Conservation (phyloP, 169 alveolate genomes). For the Nephromyces sp. region DNA sequence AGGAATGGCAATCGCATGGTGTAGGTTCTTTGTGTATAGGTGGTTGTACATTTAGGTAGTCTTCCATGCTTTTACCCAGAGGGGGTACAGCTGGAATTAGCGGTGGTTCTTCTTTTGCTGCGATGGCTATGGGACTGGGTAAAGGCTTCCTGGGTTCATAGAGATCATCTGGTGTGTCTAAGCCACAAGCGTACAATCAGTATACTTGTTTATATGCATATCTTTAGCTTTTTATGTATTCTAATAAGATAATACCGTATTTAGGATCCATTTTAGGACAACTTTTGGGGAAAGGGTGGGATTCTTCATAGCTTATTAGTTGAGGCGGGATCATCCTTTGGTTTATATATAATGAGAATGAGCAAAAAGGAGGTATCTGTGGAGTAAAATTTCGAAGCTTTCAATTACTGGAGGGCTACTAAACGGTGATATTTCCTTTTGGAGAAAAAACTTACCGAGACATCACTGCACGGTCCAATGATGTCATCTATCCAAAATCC, state of each 20-base stretch:
- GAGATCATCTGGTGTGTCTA: slow-evolving; percentile 15
- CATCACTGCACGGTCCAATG: slow-evolving; percentile 47
- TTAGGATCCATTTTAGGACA: slow-evolving; percentile 47
- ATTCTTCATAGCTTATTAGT: slow-evolving; percentile 55
- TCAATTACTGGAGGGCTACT: neutral
- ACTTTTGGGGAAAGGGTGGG: slow-evolving; percentile 54
- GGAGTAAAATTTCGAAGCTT: neutral
- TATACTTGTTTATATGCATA: neutral
- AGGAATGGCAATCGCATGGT: slow-evolving; percentile 15
- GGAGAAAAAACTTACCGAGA: slow-evolving; percentile 29
- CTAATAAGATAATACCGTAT: neutral
- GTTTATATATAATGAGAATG: slow-evolving; percentile 61
- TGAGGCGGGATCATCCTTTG: slow-evolving; percentile 64
- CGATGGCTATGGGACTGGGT: slow-evolving; percentile 8
- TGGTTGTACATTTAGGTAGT: slow-evolving; percentile 11
- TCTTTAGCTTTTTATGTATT: neutral
- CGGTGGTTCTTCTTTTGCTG: slow-evolving; percentile 7
- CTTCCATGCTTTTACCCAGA: slow-evolving; percentile 11
- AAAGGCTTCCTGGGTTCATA: slow-evolving; percentile 5
- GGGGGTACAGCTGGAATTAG: neutral
- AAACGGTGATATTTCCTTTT: neutral
- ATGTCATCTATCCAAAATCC: slow-evolving; percentile 70
- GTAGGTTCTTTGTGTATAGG: slow-evolving; percentile 16
- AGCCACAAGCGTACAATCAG: slow-evolving; percentile 3
- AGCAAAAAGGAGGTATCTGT: slow-evolving; percentile 66